Evolutionary conservation across 2,329 filamentous ascomycete species (phyloP).

Genomic region (Paramyrothecium roridum): DNA sequence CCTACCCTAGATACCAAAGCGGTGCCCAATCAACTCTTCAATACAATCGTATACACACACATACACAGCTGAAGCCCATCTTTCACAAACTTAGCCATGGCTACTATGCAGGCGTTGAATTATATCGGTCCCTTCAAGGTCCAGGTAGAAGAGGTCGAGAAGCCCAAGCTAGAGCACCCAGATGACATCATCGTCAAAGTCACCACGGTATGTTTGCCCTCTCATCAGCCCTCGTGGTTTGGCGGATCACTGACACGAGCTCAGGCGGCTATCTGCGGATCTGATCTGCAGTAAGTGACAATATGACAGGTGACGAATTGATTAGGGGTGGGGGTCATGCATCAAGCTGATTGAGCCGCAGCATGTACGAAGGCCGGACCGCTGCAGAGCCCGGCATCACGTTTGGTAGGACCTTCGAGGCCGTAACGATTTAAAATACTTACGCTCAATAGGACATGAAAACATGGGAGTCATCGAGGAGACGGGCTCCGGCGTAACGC

Average conservation of each 20-base stretch:
- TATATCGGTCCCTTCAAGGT: constrained; percentile 62
- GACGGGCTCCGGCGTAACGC: constrained; percentile 54
- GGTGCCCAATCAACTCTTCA: too few species aligned
- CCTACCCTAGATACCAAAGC: neutral
- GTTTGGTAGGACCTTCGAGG: constrained; percentile 38
- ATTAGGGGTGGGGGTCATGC: neutral
- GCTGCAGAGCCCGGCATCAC: constrained; percentile 60
- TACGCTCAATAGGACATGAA: constrained; percentile 40
- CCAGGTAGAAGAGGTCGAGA: constrained; percentile 56
- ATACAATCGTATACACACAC: neutral
- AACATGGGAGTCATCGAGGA: constrained; percentile 59
- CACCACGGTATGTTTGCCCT: constrained; percentile 47
- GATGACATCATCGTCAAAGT: constrained; percentile 65
- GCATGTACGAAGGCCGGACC: constrained; percentile 64
- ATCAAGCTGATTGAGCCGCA: constrained; percentile 23
- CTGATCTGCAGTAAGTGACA: constrained; percentile 38
- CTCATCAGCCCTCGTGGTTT: neutral
- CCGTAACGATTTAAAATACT: neutral
- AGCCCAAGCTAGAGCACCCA: constrained; percentile 58
- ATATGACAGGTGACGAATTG: neutral
- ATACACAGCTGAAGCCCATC: neutral
- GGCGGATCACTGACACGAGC: constrained; percentile 4
- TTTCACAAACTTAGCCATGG: neutral
- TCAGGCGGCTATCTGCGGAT: constrained; percentile 50
- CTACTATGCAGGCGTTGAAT: constrained; percentile 58